Percentiles rank a stretch among this genome's conserved stretches.
phyloP scores from a whole-genome alignment of 2,329 filamentous ascomycete genomes.

The Cytospora mali region DNA sequence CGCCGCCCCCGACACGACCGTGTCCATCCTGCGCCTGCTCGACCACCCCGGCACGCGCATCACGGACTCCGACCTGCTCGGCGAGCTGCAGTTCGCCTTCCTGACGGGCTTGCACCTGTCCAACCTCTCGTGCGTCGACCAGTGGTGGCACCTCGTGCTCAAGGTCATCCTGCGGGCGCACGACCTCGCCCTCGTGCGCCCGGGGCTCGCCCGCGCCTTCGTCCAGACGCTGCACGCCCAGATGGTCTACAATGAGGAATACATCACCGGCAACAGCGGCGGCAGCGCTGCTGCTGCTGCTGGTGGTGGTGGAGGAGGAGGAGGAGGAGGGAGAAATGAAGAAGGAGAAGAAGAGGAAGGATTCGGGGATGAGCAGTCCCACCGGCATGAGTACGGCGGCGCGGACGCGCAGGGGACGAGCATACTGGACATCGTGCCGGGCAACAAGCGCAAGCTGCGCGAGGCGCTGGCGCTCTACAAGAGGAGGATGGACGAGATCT shows the following conservation, averaged over 20 bases:
- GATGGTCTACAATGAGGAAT: slow-evolving; percentile 53
- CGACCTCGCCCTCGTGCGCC: slow-evolving; percentile 45
- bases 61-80: slow-evolving; percentile 50
- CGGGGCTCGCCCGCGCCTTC: slow-evolving; percentile 49
- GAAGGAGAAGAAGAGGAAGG: not conserved
- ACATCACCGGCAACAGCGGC: slow-evolving; percentile 43
- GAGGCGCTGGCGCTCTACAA: slow-evolving; percentile 58
- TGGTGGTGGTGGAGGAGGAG: not conserved
- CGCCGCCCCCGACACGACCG: slow-evolving; percentile 50
- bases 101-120: slow-evolving; percentile 59
- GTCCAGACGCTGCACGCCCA: slow-evolving; percentile 57
- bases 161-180: slow-evolving; percentile 55
- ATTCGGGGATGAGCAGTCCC: not conserved
- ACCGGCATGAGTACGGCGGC: slow-evolving; percentile 2
- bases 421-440: slow-evolving; percentile 40
- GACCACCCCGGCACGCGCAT: slow-evolving; percentile 33
- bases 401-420: slow-evolving; percentile 23
- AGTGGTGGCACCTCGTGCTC: slow-evolving; percentile 62
- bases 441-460: slow-evolving; percentile 42
- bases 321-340: not conserved
- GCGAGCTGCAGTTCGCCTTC: slow-evolving; percentile 64
- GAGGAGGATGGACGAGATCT: slow-evolving; percentile 51
- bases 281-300: not conserved
- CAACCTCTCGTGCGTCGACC: slow-evolving; percentile 61
- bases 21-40: slow-evolving; percentile 49